phyloP scores from a whole-genome alignment of 2,329 filamentous ascomycete genomes.

The Colletotrichum echinochloae region DNA sequence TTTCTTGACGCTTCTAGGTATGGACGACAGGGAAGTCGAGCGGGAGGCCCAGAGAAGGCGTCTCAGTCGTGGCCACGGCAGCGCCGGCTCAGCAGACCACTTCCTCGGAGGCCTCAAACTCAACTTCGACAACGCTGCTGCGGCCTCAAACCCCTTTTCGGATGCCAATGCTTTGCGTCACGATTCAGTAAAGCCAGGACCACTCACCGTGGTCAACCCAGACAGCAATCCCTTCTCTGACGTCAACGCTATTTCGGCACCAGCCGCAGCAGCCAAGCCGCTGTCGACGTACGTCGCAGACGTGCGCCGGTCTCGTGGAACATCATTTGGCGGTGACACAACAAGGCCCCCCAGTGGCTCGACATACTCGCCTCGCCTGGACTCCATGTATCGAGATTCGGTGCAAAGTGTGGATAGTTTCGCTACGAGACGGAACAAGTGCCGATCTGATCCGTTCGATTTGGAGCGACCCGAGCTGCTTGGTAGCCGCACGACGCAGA shows the following conservation, averaged over 20 bases:
- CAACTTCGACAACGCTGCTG: slow-evolving; percentile 49
- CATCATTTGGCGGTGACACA: slow-evolving; percentile 52
- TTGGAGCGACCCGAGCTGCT: slow-evolving; percentile 67
- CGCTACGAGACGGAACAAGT: slow-evolving; percentile 63
- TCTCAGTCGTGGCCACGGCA: slow-evolving; percentile 48
- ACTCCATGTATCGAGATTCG: slow-evolving; percentile 57
- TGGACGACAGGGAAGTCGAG: slow-evolving; percentile 56
- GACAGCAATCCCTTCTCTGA: slow-evolving; percentile 62
- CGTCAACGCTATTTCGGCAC: slow-evolving; percentile 55
- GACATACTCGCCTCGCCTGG: slow-evolving; percentile 45
- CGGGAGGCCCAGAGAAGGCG: slow-evolving; percentile 53
- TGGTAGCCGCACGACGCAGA: slow-evolving; percentile 47
- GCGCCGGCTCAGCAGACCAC: slow-evolving; percentile 51
- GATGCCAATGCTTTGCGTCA: slow-evolving; percentile 58
- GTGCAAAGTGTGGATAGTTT: slow-evolving; percentile 56
- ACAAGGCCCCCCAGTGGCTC: slow-evolving; percentile 45
- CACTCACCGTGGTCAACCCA: slow-evolving; percentile 48
- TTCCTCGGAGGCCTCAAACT: slow-evolving; percentile 56
- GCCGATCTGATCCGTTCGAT: slow-evolving; percentile 74
- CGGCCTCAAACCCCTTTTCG: slow-evolving; percentile 61
- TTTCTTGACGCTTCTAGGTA: slow-evolving; percentile 57
- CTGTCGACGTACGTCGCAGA: slow-evolving; percentile 60
- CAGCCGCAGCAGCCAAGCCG: slow-evolving; percentile 46
- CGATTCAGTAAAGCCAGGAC: slow-evolving; percentile 54
- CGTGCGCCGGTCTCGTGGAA: slow-evolving; percentile 62